Base-by-base conservation (phyloP, 768 basidiomycete species). In the Lepiota venenata region DNA sequence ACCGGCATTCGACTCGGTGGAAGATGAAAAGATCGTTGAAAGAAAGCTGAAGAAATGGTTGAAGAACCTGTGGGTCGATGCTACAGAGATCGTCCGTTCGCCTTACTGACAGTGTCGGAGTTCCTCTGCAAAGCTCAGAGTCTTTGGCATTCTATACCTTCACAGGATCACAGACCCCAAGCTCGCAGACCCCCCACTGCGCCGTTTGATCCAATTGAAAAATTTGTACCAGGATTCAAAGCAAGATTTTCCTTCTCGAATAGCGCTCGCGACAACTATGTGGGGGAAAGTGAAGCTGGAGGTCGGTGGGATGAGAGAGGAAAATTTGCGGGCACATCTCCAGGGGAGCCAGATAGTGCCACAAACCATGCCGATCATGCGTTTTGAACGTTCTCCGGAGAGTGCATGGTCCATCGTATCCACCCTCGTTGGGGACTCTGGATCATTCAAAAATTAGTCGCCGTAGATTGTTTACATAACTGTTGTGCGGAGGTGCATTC, bases 201-300 rank as follows among this genome's bases (percentile, higher is more conserved):
- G 44, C 10, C 56, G 47, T 27, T 44, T 57, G n/a, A 39, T 46
- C 10, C 40, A 55, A 39, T 47, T 60, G 22, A 44, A 52, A 36
- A 46, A 42, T 8, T 22, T 60, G 18, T 47, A 47, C 27, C 39
- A 47, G 11, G 45, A 47, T 1, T 55, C 53, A 11, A 32, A 21
- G 2, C 40, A 29, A n/a, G 44, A 41, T 1, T 59, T 53, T 37
- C 58, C 55, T 2, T 43, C 44, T 7, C 52, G 59, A 15, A 49
- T 60, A 6, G 40, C 55, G 10, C 16, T 60, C 27, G 59, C 57
- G 41, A 52, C 56, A 21, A 60, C 59, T 9, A 60, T 60, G 59
- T 60, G 56, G 56, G 41, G 52, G n/a, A 37, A 20, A 8, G 29
- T 58, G 27, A 40, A 45, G 14, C 43, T 18, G n/a, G 18, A 29